A percentile compares a stretch with the other conserved stretches of the same genome.
Evolutionary conservation across 176 grass and related monocot species (phyloP).

Genomic region (Eragrostis curvula): DNA sequence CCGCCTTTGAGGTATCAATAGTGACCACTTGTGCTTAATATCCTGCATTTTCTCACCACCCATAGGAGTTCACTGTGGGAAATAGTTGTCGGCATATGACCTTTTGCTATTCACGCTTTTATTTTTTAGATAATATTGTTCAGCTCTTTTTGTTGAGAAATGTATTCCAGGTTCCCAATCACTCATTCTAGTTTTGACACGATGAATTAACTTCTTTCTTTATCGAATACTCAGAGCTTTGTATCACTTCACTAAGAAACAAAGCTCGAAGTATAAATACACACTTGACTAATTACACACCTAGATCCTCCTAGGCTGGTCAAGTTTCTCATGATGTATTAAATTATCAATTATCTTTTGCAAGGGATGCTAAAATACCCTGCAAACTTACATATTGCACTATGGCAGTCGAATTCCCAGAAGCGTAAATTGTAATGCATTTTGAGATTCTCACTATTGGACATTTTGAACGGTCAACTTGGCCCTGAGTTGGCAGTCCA

Average conservation of each 20-base stretch:
- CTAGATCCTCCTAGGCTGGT: neutral
- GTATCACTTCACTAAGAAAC: neutral
- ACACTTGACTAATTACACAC: neutral
- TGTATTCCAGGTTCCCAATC: neutral
- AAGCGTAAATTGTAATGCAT: neutral
- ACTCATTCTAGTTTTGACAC: neutral
- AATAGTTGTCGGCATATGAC: conserved; percentile 8
- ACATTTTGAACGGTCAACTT: neutral
- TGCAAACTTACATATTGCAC: neutral
- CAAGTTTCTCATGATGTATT: too few species aligned
- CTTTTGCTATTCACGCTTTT: neutral
- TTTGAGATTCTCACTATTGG: neutral
- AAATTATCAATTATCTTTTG: neutral
- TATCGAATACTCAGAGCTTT: neutral
- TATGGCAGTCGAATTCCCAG: neutral
- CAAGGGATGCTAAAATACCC: neutral
- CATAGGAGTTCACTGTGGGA: neutral
- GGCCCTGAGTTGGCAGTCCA: neutral
- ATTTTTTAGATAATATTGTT: neutral
- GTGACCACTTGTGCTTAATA: conserved; percentile 1
- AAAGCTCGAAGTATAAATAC: neutral
- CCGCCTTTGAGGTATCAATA: conserved; percentile 78
- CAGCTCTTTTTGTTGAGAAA: neutral
- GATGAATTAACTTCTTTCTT: neutral
- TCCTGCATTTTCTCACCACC: neutral